phyloP scores from a whole-genome alignment of 768 basidiomycete genomes.

The Boletus reticuloceps region DNA sequence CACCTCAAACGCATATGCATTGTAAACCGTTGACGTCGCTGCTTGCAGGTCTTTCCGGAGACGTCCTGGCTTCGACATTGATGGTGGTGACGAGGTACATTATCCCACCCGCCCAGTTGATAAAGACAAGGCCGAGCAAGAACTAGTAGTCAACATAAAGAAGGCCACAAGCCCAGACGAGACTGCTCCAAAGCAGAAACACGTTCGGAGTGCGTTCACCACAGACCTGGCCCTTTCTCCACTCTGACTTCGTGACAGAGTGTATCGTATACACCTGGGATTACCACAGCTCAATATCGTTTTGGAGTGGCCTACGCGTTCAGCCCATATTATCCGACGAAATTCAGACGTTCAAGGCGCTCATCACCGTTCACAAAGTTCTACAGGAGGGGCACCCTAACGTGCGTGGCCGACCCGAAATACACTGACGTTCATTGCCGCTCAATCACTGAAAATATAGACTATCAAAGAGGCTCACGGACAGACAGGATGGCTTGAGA shows the following conservation, averaged over 20 bases:
- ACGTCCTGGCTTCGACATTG: slow-evolving; percentile 58
- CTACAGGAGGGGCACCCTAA: slow-evolving; percentile 96
- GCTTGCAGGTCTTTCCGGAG: slow-evolving; percentile 31
- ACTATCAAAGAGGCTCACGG: slow-evolving; percentile 95
- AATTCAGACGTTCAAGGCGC: slow-evolving; percentile 96
- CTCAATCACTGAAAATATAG: slow-evolving; percentile 41
- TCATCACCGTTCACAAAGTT: slow-evolving; percentile 97
- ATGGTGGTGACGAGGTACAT: slow-evolving; percentile 73
- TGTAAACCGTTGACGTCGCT: slow-evolving; percentile 7
- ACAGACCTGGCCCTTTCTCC: slow-evolving; percentile 7
- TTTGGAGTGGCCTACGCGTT: slow-evolving; percentile 96
- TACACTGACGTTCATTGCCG: slow-evolving; percentile 1
- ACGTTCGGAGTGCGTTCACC: slow-evolving; percentile 83
- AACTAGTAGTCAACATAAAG: slow-evolving; percentile 94
- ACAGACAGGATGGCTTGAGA: slow-evolving; percentile 97
- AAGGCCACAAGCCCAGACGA: slow-evolving; percentile 97
- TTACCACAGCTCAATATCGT: slow-evolving; percentile 95
- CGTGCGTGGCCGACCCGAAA: slow-evolving; percentile 42
- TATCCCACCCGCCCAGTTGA: slow-evolving; percentile 97
- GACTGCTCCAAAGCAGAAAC: slow-evolving; percentile 97
- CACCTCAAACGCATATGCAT: neutral
- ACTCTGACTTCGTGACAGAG: slow-evolving; percentile 49
- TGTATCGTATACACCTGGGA: slow-evolving; percentile 99
- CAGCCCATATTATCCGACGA: slow-evolving; percentile 97
- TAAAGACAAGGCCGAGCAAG: slow-evolving; percentile 96